Percentiles rank a stretch among this genome's conserved stretches.
These are phyloP conservation scores for Aspergillus sp. DNA, from an alignment of 2,329 filamentous ascomycete species.

Conservation along the genomic window DNA sequence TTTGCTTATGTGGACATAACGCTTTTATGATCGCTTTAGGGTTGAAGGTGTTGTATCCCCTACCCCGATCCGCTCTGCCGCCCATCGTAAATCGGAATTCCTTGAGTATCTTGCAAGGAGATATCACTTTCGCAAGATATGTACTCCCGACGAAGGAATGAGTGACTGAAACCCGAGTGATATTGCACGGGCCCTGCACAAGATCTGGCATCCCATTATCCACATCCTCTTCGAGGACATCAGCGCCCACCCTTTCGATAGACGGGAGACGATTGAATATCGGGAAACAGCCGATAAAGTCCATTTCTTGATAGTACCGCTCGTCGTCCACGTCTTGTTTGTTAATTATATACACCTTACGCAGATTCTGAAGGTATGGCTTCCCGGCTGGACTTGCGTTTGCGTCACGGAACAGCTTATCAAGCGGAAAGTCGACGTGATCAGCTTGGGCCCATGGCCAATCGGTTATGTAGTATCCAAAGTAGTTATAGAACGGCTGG, in stretches of 20 bases:
- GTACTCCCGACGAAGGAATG: constrained; percentile 7
- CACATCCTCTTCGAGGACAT: constrained; percentile 4
- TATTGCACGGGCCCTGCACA: constrained; percentile 7
- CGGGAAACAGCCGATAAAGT: constrained; percentile 7
- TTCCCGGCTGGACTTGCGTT: constrained; percentile 3
- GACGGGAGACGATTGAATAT: constrained; percentile 12
- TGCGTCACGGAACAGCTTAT: constrained; percentile 3
- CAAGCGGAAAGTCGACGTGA: constrained; percentile 7
- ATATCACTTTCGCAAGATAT: constrained; percentile 7
- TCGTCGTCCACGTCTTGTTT: too few relatives aligned
- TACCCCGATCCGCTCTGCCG: constrained; percentile 2
- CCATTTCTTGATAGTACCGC: not conserved
- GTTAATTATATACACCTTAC: not conserved
- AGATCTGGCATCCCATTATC: not conserved
- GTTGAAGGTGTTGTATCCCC: constrained; percentile 4
- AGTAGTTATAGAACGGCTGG: not conserved
- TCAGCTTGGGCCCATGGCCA: not conserved
- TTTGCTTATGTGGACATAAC: constrained; percentile 10
- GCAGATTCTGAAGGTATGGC: constrained; percentile 11
- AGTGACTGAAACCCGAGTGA: constrained; percentile 9
- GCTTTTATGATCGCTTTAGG: constrained; percentile 12
- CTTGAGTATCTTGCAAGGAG: constrained; percentile 9
- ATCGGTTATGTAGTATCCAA: too few relatives aligned
- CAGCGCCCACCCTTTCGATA: constrained; percentile 12
- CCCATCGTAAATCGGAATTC: constrained; percentile 15